Base-by-base conservation (phyloP, 768 basidiomycete genomes). In the Paxillus ammoniavirescens region DNA sequence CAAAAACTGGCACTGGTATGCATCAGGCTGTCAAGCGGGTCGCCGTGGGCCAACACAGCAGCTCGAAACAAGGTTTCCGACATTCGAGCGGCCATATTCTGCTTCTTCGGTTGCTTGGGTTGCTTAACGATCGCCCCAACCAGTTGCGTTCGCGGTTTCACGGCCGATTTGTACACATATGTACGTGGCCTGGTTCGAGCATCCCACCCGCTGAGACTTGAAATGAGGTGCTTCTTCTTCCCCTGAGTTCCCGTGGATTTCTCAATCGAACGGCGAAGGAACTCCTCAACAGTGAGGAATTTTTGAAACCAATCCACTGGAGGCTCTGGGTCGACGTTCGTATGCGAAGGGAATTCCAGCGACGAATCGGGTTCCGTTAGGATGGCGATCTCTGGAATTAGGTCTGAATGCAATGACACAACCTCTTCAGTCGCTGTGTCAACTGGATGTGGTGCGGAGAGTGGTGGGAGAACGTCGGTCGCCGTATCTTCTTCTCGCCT, bases 221-320 rank as follows among this genome's bases (percentile, higher is more conserved):
- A 35, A 14, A 44, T 44, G 35, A 40, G 23, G 17, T 31, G 35
- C 10, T 28, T 40, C 41, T 42, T 43, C 28, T 42, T 43, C 28
- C 37, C 43, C 7, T 46, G 43, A 36, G 42, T 38, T 43, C 21
- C 47, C 10, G 47, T 17, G 14, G 12, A 14, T 9, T 23, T 38
- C 46, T 50, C 56, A 5, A 26, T 45, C 4, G 59, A 55, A 46
- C 26, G 10, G 8, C 56, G 59, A 49, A 69, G 61, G 47, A 70
- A 69, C 10, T 9, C 42, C 21, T 70, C 68, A 40, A 71, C 64
- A 5, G 67, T 67, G 42, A 71, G 9, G 8, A 51, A 17, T 9
- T 47, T 51, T 50, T 38, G 2, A 31, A 33, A 21, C 7, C 9
- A n/a, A 33, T 2, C 28, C 31, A 12, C 36, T 26, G 33, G 41